Conservation (phyloP, 2,329 filamentous ascomycete species). For the Biscogniauxia mediterranea region DNA sequence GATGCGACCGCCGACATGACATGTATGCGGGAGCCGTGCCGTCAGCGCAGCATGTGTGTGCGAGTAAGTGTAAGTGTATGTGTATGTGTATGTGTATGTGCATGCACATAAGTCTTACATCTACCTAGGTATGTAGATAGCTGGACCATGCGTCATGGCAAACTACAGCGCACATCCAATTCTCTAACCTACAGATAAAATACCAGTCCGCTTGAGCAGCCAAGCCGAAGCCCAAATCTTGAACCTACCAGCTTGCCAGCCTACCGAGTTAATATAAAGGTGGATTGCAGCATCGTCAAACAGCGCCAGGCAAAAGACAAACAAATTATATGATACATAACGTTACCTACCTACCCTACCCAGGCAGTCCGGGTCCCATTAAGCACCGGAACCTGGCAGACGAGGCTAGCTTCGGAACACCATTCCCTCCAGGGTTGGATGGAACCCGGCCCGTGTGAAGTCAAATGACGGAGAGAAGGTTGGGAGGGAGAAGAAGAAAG, state of each 20-base stretch:
- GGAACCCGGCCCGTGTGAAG: constrained; percentile 8
- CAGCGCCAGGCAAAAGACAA: background rate
- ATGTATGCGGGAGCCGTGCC: background rate
- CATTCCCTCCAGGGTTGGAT: constrained; percentile 4
- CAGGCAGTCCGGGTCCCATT: too few species aligned
- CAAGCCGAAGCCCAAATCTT: too few species aligned
- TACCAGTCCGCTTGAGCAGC: too few species aligned
- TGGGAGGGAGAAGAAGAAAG: constrained; percentile 2
- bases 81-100: background rate
- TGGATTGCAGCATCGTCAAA: background rate
- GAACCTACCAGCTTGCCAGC: background rate
- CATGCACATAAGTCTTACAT: too few species aligned
- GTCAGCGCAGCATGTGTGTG: background rate
- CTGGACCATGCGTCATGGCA: background rate
- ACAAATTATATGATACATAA: background rate
- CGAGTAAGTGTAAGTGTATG: too few species aligned
- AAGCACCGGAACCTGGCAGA: background rate
- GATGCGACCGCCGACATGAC: background rate
- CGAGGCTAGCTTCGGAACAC: constrained; percentile 2
- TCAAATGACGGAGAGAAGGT: constrained; percentile 2
- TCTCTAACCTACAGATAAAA: too few species aligned
- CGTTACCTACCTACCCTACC: too few species aligned
- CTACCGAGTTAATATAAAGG: background rate
- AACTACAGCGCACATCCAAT: background rate
- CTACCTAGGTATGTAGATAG: background rate